These are phyloP conservation scores for Polymyxa betae DNA, from an alignment of 208 protist species.

Conservation along the genomic window DNA sequence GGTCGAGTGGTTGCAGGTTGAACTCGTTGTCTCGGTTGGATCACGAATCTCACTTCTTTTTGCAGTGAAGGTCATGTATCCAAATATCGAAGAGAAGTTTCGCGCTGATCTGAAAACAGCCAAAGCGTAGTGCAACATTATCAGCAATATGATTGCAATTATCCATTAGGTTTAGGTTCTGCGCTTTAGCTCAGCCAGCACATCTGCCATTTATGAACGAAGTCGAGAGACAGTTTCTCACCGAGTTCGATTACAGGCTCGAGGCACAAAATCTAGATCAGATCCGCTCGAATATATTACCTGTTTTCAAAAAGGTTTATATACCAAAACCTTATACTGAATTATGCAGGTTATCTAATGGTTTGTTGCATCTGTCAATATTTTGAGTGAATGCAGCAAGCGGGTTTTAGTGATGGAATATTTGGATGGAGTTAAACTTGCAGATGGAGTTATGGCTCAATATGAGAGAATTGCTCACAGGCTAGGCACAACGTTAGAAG, in stretches of 20 bases:
- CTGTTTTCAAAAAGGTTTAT: background rate
- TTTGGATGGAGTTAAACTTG: background rate
- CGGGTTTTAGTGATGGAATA: background rate
- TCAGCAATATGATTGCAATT: background rate
- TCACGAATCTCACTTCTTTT: too few species aligned
- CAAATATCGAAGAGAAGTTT: slow-evolving; percentile 6
- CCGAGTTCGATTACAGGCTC: background rate
- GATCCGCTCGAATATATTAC: background rate
- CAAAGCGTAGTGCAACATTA: background rate
- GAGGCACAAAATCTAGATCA: background rate
- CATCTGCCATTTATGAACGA: slow-evolving; percentile 1
- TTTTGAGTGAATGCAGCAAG: background rate
- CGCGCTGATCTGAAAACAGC: background rate
- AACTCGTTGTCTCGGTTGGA: too few species aligned
- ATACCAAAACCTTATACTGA: slow-evolving; percentile 12
- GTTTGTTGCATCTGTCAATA: too few species aligned
- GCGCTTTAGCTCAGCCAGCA: background rate
- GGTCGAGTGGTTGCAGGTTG: background rate
- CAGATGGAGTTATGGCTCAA: background rate
- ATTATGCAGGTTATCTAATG: background rate
- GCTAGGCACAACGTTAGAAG: background rate
- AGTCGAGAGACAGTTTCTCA: slow-evolving; percentile 38
- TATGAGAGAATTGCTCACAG: background rate
- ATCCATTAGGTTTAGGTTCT: slow-evolving; percentile 4
- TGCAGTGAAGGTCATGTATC: slow-evolving; percentile 13